phyloP scores from a whole-genome alignment of 1,139 yeast species.

The Suhomyces atakaporum region DNA sequence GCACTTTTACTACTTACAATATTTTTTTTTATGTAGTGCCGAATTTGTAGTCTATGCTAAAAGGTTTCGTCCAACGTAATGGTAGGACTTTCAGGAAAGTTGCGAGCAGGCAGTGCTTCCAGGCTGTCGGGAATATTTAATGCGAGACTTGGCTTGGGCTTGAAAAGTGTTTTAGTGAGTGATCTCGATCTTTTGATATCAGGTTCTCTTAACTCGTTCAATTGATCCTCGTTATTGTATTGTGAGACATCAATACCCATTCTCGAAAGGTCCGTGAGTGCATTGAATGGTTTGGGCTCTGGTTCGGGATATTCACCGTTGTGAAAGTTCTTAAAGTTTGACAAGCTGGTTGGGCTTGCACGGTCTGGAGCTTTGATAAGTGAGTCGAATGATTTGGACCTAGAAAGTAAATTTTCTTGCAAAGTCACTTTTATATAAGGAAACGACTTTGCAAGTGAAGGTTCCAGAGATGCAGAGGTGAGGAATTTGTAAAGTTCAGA shows the following conservation, averaged over 20 bases:
- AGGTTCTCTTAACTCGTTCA: slow-evolving; percentile 23
- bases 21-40: not conserved
- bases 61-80: slow-evolving; percentile 42
- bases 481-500: slow-evolving; percentile 26
- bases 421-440: slow-evolving; percentile 35
- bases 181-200: slow-evolving; percentile 25
- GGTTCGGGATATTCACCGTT: slow-evolving; percentile 32
- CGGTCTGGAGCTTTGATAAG: slow-evolving; percentile 17
- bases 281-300: slow-evolving; percentile 37
- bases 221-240: slow-evolving; percentile 27
- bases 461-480: slow-evolving; percentile 11
- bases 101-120: slow-evolving; percentile 7
- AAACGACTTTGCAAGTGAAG: slow-evolving; percentile 15
- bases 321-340: slow-evolving; percentile 31
- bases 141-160: slow-evolving; percentile 28
- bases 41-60: slow-evolving; percentile 2
- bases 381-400: slow-evolving; percentile 43
- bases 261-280: slow-evolving; percentile 29
- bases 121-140: slow-evolving; percentile 20
- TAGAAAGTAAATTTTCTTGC: slow-evolving; percentile 44
- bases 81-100: slow-evolving; percentile 36
- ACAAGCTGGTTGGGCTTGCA: slow-evolving; percentile 25
- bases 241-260: slow-evolving; percentile 33
- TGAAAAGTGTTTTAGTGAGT: slow-evolving; percentile 39
- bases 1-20: not conserved